Percentiles rank a stretch among this genome's conserved stretches.
These are phyloP conservation scores for Wickerhamia fluorescens DNA, from an alignment of 805 yeast species.

Conservation along the genomic window DNA sequence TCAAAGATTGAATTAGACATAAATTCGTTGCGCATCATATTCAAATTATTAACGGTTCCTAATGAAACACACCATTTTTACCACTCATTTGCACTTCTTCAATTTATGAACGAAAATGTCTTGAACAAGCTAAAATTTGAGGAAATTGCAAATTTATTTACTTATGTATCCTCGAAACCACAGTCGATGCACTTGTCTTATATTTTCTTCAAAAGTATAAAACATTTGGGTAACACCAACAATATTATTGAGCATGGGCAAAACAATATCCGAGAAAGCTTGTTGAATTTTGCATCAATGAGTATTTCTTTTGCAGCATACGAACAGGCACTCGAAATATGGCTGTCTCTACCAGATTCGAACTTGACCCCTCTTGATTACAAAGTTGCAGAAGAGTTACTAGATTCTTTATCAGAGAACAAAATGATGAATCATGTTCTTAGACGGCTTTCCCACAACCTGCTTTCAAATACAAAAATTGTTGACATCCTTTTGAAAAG, in stretches of 20 bases:
- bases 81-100: slow-evolving; percentile 4
- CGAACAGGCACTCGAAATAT: neutral
- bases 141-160: slow-evolving; percentile 1
- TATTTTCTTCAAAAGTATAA: slow-evolving; percentile 1
- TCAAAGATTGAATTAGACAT: slow-evolving; percentile 1
- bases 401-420: neutral
- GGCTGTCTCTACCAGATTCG: neutral
- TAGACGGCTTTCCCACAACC: neutral
- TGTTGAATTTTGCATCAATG: neutral
- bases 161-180: slow-evolving; percentile 3
- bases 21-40: slow-evolving; percentile 2
- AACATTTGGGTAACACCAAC: neutral
- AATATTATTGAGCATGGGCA: neutral
- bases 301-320: neutral
- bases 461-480: slow-evolving; percentile 1
- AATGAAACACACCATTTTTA: slow-evolving; percentile 3
- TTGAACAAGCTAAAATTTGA: neutral
- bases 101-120: slow-evolving; percentile 4
- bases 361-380: neutral
- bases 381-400: neutral
- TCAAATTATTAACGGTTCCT: slow-evolving; percentile 9
- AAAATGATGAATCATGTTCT: neutral
- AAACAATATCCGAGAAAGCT: neutral
- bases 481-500: slow-evolving; percentile 10
- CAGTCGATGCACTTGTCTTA: slow-evolving; percentile 6